These are phyloP conservation scores for Geotrichum restrictum DNA, from an alignment of 1,139 yeast genomes.

Conservation along the genomic window DNA sequence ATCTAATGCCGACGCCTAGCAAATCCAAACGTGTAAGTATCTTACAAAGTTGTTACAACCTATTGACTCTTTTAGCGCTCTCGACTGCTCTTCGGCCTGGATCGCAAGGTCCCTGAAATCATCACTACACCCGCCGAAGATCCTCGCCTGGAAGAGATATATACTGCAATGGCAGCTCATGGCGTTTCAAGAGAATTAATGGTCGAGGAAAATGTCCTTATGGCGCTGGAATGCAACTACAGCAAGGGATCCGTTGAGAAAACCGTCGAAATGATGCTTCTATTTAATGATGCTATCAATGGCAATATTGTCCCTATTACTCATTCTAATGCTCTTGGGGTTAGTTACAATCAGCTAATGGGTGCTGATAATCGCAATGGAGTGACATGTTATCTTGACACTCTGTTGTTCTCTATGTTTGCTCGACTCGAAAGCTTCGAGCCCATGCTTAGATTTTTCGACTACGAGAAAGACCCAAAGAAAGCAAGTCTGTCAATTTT, in stretches of 20 bases:
- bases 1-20: not conserved
- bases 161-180: not conserved
- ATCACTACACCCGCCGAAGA: not conserved
- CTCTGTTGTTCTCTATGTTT: conserved; percentile 68
- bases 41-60: not conserved
- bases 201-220: conserved; percentile 14
- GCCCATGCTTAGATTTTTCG: conserved; percentile 49
- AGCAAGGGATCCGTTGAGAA: conserved; percentile 35
- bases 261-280: conserved; percentile 36
- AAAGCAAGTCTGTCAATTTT: conserved; percentile 45
- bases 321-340: conserved; percentile 5
- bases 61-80: not conserved
- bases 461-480: conserved; percentile 29
- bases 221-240: conserved; percentile 36
- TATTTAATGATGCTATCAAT: conserved; percentile 35
- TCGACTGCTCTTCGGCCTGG: conserved; percentile 3
- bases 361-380: conserved; percentile 75
- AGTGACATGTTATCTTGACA: conserved; percentile 72
- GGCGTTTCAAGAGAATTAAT: conserved; percentile 11
- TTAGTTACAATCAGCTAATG: conserved; percentile 31
- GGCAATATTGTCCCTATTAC: conserved; percentile 36
- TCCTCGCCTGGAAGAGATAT: not conserved
- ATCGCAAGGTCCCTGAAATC: not conserved
- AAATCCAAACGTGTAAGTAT: conserved; percentile 4
- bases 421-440: conserved; percentile 65